Conservation (phyloP, 768 basidiomycete species). For the Cyclocybe cylindracea region DNA sequence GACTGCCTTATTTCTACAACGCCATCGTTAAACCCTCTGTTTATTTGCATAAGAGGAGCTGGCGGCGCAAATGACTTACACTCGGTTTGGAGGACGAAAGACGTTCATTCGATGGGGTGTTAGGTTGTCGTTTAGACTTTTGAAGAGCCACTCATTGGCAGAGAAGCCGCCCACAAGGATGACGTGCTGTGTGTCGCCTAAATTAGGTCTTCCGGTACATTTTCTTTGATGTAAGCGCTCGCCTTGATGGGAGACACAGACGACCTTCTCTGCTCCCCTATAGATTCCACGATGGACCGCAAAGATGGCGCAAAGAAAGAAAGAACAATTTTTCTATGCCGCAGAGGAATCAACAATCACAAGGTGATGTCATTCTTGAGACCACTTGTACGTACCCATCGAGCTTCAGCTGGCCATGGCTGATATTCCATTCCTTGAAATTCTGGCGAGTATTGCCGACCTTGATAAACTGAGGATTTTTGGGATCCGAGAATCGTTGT, state of each 20-base stretch:
- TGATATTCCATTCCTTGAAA: too few species aligned
- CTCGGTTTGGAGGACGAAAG: conserved; percentile 50
- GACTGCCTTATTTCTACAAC: conserved; percentile 21
- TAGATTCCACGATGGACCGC: conserved; percentile 29
- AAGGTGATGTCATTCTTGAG: conserved; percentile 23
- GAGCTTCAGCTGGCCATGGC: too few species aligned
- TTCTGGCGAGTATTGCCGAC: too few species aligned
- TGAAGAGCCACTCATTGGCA: conserved; percentile 54
- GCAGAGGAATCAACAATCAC: neutral
- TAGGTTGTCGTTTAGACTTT: conserved; percentile 37
- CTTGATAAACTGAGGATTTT: too few species aligned
- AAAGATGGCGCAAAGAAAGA: conserved; percentile 35
- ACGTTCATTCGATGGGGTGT: conserved; percentile 36
- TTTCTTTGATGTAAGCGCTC: neutral
- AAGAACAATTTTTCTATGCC: conserved; percentile 26
- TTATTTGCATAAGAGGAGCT: neutral
- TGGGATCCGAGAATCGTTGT: too few species aligned
- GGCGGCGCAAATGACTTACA: conserved; percentile 35
- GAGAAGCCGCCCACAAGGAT: conserved; percentile 60
- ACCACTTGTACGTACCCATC: conserved; percentile 17
- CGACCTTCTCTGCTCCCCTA: conserved; percentile 18
- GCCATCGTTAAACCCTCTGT: neutral
- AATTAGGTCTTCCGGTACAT: too few species aligned
- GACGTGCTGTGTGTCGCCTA: conserved; percentile 25
- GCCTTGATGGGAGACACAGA: neutral